Conservation (phyloP, 2,329 filamentous ascomycete species). For the Xylaria arbuscula region DNA sequence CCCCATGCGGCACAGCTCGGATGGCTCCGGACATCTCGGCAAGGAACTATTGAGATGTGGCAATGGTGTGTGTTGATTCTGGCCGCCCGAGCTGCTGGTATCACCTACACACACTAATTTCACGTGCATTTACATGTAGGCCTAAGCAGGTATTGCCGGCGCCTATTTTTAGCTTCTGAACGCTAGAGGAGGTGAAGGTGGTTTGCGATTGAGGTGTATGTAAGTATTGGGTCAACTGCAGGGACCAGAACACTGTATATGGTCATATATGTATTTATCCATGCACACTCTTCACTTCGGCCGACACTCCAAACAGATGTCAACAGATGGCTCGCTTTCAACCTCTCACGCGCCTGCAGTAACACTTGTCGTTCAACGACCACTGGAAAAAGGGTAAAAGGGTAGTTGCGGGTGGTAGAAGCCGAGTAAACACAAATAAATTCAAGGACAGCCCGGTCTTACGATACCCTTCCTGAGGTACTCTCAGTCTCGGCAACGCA, state of each 20-base stretch:
- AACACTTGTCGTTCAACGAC: background rate
- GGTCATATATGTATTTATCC: background rate
- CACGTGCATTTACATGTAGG: background rate
- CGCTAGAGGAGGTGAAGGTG: background rate
- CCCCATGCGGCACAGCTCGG: background rate
- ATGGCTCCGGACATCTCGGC: background rate
- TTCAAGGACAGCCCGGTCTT: background rate
- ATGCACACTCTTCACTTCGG: background rate
- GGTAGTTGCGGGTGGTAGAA: background rate
- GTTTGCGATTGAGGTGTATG: background rate
- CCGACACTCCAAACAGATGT: background rate
- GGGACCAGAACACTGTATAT: background rate
- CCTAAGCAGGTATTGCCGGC: background rate
- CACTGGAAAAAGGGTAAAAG: background rate
- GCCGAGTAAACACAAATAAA: background rate
- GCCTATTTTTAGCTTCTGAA: conserved; percentile 3
- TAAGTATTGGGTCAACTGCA: too few relatives aligned
- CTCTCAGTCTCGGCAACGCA: conserved; percentile 27
- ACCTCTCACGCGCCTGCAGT: background rate
- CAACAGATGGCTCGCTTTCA: background rate
- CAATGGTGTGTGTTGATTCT: background rate
- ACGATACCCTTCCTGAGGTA: conserved; percentile 13
- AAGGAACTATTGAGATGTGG: background rate
- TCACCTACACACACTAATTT: background rate
- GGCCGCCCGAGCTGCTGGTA: too few relatives aligned